Percentiles rank a stretch among this genome's conserved stretches.
Conservation (phyloP, 192 early-diverging fungal species). For the Mortierella claussenii region DNA sequence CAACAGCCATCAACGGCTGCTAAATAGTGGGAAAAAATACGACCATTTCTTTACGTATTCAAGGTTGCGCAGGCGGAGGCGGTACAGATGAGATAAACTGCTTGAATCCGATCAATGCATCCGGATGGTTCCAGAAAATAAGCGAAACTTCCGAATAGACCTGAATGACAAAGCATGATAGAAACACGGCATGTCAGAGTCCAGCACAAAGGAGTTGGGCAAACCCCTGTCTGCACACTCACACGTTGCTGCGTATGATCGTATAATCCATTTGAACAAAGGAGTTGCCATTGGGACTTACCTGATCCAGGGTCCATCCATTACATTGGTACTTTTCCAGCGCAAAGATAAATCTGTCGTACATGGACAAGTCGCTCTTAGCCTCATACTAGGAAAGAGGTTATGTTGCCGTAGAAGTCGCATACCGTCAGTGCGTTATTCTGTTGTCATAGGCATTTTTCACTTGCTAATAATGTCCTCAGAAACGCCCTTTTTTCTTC, state of each 20-base stretch:
- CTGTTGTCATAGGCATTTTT: no score
- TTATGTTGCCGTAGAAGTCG: no score
- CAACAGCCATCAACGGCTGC: no score
- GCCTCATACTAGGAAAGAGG: conserved; percentile 45
- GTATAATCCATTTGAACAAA: no score
- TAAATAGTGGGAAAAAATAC: not conserved
- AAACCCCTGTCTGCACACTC: no score
- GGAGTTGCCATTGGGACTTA: not conserved
- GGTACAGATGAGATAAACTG: conserved; percentile 38
- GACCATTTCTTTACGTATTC: not conserved
- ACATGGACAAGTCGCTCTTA: conserved; percentile 48
- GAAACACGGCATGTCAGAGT: no score
- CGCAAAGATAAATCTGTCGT: conserved; percentile 49
- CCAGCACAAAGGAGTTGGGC: no score
- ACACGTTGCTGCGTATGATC: no score
- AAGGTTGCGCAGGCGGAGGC: conserved; percentile 12
- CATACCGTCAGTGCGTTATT: no score
- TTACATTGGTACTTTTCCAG: conserved; percentile 50
- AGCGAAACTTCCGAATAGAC: conserved; percentile 52
- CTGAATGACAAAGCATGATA: no score
- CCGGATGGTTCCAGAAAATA: conserved; percentile 54
- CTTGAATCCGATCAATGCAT: conserved; percentile 46
- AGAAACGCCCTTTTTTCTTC: no score
- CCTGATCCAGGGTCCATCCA: conserved; percentile 54
- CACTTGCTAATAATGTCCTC: no score